Conservation (phyloP, 1,139 yeast genomes). For the Pichia sp. region DNA sequence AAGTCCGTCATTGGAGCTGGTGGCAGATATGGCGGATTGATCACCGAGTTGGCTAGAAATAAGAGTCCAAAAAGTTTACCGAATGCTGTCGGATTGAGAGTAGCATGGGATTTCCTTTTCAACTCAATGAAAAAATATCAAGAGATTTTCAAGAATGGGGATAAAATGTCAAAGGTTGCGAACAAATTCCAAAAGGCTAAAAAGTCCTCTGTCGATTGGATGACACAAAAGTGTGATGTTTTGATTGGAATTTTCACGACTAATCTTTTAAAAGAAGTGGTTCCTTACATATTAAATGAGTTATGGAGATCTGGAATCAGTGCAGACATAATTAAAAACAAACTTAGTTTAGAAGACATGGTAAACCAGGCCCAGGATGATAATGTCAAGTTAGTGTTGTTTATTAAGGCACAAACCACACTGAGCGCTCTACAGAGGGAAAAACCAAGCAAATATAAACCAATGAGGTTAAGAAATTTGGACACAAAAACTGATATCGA, state of each 20-base stretch:
- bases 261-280: conserved; percentile 49
- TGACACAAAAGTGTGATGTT: conserved; percentile 68
- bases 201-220: conserved; percentile 39
- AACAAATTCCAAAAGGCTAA: conserved; percentile 35
- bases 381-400: conserved; percentile 70
- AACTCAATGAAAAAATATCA: conserved; percentile 46
- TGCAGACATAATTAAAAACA: conserved; percentile 58
- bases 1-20: conserved; percentile 73
- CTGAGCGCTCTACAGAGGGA: conserved; percentile 22
- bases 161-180: conserved; percentile 18
- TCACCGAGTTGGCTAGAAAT: conserved; percentile 55
- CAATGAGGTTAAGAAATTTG: conserved; percentile 65
- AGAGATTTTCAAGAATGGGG: conserved; percentile 35
- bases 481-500: conserved; percentile 61
- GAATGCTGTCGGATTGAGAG: conserved; percentile 79
- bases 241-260: conserved; percentile 64
- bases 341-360: conserved; percentile 63
- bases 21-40: conserved; percentile 79
- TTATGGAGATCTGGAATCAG: conserved; percentile 71
- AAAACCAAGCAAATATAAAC: conserved; percentile 57
- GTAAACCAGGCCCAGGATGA: conserved; percentile 59
- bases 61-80: conserved; percentile 34
- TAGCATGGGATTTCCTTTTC: conserved; percentile 61
- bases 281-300: conserved; percentile 55
- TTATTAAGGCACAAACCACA: conserved; percentile 58